Conservation (phyloP, 2,329 filamentous ascomycete genomes). For the Teratosphaeria destructans region DNA sequence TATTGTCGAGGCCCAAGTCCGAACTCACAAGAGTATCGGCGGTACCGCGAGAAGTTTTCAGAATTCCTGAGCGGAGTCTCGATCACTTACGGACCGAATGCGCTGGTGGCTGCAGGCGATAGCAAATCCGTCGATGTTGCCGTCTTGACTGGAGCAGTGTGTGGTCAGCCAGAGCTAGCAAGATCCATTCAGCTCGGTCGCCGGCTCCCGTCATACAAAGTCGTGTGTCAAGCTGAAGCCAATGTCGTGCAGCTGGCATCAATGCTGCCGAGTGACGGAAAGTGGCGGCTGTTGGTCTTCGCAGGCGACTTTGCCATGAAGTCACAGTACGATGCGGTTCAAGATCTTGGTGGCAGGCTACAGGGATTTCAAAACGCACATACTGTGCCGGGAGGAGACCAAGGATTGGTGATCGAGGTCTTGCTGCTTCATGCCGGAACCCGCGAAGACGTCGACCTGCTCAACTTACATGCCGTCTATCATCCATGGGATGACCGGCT, state of each 20-base stretch:
- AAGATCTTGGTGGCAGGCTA: not conserved
- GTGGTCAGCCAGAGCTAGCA: not conserved
- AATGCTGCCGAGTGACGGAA: slow-evolving; percentile 8
- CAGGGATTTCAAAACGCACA: not conserved
- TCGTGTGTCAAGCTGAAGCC: slow-evolving; percentile 7
- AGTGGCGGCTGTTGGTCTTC: slow-evolving; percentile 13
- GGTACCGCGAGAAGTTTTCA: slow-evolving; percentile 5
- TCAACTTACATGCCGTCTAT: not conserved
- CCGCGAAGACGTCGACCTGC: not conserved
- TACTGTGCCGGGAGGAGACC: not conserved
- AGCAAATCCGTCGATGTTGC: not conserved
- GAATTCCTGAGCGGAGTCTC: slow-evolving; percentile 4
- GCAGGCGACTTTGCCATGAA: slow-evolving; percentile 4
- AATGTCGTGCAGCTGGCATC: slow-evolving; percentile 3
- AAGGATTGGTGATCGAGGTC: not conserved
- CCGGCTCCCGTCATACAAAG: slow-evolving; percentile 4
- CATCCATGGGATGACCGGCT: not conserved
- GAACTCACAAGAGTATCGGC: slow-evolving; percentile 5
- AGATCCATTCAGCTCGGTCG: not conserved
- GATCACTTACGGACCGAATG: slow-evolving; percentile 1
- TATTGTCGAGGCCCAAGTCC: slow-evolving; percentile 6
- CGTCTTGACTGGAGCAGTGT: not conserved
- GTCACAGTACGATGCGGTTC: not conserved
- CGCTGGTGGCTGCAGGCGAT: not conserved
- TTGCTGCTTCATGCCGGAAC: not conserved